Evolutionary conservation across 1,284 basidiomycete genomes (phyloP), one percentile per base, ranked within the genome.

Genomic region (Amylostereum areolatum): DNA sequence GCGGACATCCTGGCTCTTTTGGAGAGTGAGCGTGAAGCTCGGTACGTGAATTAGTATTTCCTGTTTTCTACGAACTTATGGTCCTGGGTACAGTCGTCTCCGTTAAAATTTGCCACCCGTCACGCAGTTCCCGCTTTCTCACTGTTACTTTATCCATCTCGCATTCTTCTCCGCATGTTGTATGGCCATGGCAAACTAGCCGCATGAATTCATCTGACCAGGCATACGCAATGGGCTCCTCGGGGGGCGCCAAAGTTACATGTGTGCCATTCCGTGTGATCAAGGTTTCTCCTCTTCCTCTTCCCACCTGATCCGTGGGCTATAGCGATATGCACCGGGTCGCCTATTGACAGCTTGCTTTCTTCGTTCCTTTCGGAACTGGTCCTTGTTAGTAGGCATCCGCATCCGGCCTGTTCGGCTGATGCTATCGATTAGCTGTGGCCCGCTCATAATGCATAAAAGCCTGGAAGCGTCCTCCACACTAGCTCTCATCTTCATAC

Each of bases 21-120:
- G 69, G 97, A 99, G 81, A 92, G 89, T 71, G 97, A 99, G 78
- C 93, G 97, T 78, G 97, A 99, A 80, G 97, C 97, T 67, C 93
- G 97, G 95, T 97, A 65, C 64, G 92, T 85, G 7, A 12, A 39
- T 46, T 12, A 11, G 6, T 33, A 12, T 28, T 40, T 46, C 59
- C 39, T 56, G 47, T 34, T 46, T 12, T 24, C 24, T 52, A 5
- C 36, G 5, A 45, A 43, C 47, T 32, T 33, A 29, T 45, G 43
- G 25, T 18, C 11, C 37, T 32, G 18, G 18, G 34, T 43, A 28
- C 54, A 74, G 73, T 54, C 72, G 72, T 61, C 68, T 75, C 51
- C 72, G 73, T 55, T 75, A 60, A 64, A 58, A 45, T n/a, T 37
- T 51, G 41, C 47, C 40, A 42, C 27, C 47, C 35, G 52, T 53